These are phyloP conservation scores for Komagataella phaffii DNA, from an alignment of 805 yeast species.

Conservation along the genomic window DNA sequence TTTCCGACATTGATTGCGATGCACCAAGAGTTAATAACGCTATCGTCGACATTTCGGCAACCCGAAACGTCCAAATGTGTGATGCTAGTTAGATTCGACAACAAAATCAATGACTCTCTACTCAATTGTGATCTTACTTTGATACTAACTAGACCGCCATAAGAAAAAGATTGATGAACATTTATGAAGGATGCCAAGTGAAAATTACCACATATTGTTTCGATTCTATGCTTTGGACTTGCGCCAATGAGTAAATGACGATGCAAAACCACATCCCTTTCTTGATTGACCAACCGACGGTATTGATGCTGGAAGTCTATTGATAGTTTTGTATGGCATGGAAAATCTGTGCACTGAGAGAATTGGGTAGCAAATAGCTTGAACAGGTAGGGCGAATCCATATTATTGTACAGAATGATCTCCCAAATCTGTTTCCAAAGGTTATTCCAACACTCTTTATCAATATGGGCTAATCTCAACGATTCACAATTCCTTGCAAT, in stretches of 20 bases:
- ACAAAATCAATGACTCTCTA: background rate
- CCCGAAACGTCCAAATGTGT: slow-evolving; percentile 3
- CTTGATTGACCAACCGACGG: background rate
- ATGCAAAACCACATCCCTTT: background rate
- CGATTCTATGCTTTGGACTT: background rate
- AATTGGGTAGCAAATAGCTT: slow-evolving; percentile 14
- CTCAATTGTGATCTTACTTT: slow-evolving; percentile 3
- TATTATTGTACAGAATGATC: slow-evolving; percentile 12
- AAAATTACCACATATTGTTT: background rate
- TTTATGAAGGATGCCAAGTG: background rate
- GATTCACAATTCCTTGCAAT: slow-evolving; percentile 12
- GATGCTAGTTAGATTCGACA: slow-evolving; percentile 3
- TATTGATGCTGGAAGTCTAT: background rate
- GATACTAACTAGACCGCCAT: slow-evolving; percentile 9
- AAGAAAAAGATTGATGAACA: slow-evolving; percentile 1
- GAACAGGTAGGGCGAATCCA: slow-evolving; percentile 17
- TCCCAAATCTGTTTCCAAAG: slow-evolving; percentile 21
- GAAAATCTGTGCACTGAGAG: slow-evolving; percentile 5
- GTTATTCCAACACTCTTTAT: slow-evolving; percentile 8
- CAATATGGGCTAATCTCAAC: slow-evolving; percentile 11
- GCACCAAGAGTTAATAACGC: slow-evolving; percentile 12
- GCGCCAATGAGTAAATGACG: background rate
- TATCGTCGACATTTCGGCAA: slow-evolving; percentile 6
- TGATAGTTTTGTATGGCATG: slow-evolving; percentile 5
- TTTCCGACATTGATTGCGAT: slow-evolving; percentile 14